A percentile compares a stretch with the other conserved stretches of the same genome.
phyloP scores from a whole-genome alignment of 2,329 filamentous ascomycete species.

The Sarocladium strictum region DNA sequence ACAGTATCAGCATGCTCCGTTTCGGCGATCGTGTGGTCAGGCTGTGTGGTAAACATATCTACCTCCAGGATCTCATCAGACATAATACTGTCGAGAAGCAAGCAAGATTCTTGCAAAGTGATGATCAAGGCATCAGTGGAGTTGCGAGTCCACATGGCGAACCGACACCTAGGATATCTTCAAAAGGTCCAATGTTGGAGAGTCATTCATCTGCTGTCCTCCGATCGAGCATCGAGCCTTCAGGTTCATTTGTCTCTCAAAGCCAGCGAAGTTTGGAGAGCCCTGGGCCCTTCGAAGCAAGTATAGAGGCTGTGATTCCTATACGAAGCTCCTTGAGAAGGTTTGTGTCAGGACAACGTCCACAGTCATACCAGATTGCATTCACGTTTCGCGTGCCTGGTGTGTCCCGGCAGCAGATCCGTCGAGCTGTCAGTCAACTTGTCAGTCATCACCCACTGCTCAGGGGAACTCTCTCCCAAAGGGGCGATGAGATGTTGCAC shows the following conservation, averaged over 20 bases:
- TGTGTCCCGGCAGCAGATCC: conserved; percentile 17
- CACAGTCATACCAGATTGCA: conserved; percentile 28
- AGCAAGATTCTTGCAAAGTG: conserved; percentile 19
- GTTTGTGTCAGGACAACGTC: conserved; percentile 23
- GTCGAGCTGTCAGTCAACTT: conserved; percentile 20
- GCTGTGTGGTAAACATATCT: conserved; percentile 22
- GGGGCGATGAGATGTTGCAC: conserved; percentile 19
- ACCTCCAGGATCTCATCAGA: conserved; percentile 27
- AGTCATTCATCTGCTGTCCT: too few relatives aligned
- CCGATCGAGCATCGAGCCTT: too few relatives aligned
- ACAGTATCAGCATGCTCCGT: conserved; percentile 31
- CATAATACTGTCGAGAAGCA: conserved; percentile 26
- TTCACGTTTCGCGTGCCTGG: conserved; percentile 23
- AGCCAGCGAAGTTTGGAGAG: not conserved
- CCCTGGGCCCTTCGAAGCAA: conserved; percentile 15
- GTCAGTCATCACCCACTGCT: conserved; percentile 23
- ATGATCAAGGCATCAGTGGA: not conserved
- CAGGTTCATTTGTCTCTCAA: not conserved
- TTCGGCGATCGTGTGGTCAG: conserved; percentile 28
- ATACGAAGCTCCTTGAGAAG: conserved; percentile 24
- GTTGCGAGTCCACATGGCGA: too few relatives aligned
- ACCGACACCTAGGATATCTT: too few relatives aligned
- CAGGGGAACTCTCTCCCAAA: conserved; percentile 21
- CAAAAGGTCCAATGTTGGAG: too few relatives aligned
- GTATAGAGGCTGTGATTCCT: conserved; percentile 23